Base-by-base conservation (phyloP, 1,284 basidiomycete species). In the Tremellales sp. region DNA sequence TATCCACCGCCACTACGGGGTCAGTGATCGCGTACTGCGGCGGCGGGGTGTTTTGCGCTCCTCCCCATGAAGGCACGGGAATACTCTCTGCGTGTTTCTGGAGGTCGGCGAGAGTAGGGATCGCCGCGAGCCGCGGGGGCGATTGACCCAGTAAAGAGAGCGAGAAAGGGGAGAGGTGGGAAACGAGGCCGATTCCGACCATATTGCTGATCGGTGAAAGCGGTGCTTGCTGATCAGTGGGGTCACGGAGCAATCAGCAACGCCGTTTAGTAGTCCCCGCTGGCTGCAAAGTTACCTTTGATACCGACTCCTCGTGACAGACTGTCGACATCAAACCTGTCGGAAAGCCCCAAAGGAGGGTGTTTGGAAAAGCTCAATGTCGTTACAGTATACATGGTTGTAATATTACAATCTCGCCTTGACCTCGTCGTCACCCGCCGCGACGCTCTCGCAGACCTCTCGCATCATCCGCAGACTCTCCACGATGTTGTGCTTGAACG, bases 401-500 rank as follows among this genome's bases (percentile, higher is more conserved):
- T n/a, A n/a, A n/a, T 27, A 29, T 39, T 50, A 65, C 32, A 63
- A 57, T 53, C 60, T 63, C 21, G 61, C 63, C 50, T 60, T 58
- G 25, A 34, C 37, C 33, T 2, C 19, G 29, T 14, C 37, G 21
- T 43, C 50, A 29, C 37, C 45, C 19, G 24, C 36, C 12, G 47
- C 58, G 14, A 49, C 64, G 14, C 53, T 55, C 53, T 79, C 77
- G 57, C 79, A 85, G 12, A 83, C 71, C 25, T 64, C 58, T 52
- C 77, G 77, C 82, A 97, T 87, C 58, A 89, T 84, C 47, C 77
- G 66, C 55, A 97, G 72, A 14, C 86, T 82, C 48, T 81, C 76
- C n/a, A 75, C 72, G 42, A 97, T 72, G 38, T 81, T 79, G 50
- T 77, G 63, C 61, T 86, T 83, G 70, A 95, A 88, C 22, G 55